Evolutionary conservation across 2,329 filamentous ascomycete species (phyloP).

Genomic region (Chrysoporthe deuterocubensis): DNA sequence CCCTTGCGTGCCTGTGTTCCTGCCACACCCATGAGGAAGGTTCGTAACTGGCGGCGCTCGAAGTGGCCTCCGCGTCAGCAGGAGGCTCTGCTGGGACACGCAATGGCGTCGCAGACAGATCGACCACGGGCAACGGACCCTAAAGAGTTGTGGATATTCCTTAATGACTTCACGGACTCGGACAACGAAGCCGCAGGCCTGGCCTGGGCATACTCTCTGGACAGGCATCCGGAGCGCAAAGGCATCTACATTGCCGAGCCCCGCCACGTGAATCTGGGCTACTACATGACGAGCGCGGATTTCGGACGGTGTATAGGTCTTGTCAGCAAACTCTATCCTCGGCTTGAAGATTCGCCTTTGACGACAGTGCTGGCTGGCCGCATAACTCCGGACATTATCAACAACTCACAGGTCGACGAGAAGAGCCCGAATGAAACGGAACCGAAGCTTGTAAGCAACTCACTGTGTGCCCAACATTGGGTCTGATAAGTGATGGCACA

Average conservation of each 20-base stretch:
- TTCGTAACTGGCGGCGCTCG: slow-evolving; percentile 18
- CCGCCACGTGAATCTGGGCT: slow-evolving; percentile 27
- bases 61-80: slow-evolving; percentile 22
- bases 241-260: slow-evolving; percentile 28
- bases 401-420: slow-evolving; percentile 10
- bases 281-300: slow-evolving; percentile 25
- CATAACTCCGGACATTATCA: slow-evolving; percentile 18
- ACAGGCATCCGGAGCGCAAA: slow-evolving; percentile 10
- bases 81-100: slow-evolving; percentile 13
- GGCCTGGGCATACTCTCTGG: slow-evolving; percentile 19
- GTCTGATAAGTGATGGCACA: neutral
- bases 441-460: neutral
- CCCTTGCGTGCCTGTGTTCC: neutral
- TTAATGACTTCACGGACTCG: slow-evolving; percentile 29
- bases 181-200: slow-evolving; percentile 27
- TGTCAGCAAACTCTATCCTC: slow-evolving; percentile 15
- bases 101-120: slow-evolving; percentile 21
- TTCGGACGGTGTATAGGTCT: slow-evolving; percentile 20
- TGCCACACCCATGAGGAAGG: slow-evolving; percentile 21
- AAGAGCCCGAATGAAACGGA: neutral
- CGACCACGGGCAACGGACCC: neutral
- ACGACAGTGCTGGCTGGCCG: slow-evolving; percentile 23
- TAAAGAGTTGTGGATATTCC: slow-evolving; percentile 19
- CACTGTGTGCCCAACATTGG: neutral
- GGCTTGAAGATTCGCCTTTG: slow-evolving; percentile 17